These are phyloP conservation scores for Panus rudis DNA, from an alignment of 768 basidiomycete genomes.

Conservation along the genomic window DNA sequence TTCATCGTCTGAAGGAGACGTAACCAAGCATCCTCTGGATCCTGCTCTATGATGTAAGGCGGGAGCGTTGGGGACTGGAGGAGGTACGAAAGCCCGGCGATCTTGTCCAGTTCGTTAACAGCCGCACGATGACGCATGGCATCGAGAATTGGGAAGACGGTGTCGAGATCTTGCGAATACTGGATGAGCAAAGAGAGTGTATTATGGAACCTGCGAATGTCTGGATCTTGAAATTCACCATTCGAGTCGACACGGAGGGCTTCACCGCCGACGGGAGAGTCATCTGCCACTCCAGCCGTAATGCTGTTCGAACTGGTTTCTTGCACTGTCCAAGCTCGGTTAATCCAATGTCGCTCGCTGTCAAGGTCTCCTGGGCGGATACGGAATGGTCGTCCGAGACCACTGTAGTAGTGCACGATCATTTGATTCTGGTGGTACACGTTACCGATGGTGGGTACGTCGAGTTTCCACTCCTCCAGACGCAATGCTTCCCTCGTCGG, in stretches of 20 bases:
- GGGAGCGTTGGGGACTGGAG: neutral
- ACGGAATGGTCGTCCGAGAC: neutral
- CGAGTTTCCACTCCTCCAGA: constrained; percentile 3
- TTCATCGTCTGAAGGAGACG: too few species aligned
- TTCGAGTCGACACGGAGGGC: too few species aligned
- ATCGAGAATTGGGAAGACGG: neutral
- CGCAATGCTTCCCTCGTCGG: neutral
- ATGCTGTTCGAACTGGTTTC: constrained; percentile 1
- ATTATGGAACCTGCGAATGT: too few species aligned
- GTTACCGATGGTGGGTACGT: constrained; percentile 3
- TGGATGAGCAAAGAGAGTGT: too few species aligned
- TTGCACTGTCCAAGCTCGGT: constrained; percentile 5
- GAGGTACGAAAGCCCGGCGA: constrained; percentile 2
- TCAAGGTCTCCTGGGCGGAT: neutral
- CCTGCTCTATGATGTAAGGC: neutral
- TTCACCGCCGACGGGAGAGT: too few species aligned
- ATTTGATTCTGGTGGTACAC: neutral
- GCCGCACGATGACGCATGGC: neutral
- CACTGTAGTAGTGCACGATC: constrained; percentile 1
- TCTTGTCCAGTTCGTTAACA: neutral
- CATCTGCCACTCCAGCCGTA: too few species aligned
- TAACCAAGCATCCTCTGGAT: neutral
- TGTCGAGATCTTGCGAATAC: too few species aligned
- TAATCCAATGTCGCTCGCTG: constrained; percentile 1
- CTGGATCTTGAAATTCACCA: too few species aligned